Percentiles rank a stretch among this genome's conserved stretches.
These are phyloP conservation scores for Apostasia shenzhenica DNA, from an alignment of 106 monocot genomes.

Conservation along the genomic window DNA sequence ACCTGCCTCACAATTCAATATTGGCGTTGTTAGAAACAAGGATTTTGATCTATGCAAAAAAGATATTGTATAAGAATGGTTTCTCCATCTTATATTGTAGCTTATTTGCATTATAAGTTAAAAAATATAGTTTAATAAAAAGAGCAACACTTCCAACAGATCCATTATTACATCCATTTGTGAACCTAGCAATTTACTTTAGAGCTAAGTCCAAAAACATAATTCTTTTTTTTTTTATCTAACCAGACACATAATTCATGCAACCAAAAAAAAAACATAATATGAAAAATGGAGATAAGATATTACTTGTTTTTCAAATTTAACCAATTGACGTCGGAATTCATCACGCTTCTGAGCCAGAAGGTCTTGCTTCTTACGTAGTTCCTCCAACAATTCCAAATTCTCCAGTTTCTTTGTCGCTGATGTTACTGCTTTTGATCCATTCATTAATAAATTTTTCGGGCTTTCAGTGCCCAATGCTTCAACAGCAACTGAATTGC, in stretches of 20 bases:
- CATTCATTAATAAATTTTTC: constrained; percentile 26
- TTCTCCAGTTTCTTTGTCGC: constrained; percentile 46
- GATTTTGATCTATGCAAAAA: no score
- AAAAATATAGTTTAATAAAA: not conserved
- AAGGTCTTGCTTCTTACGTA: constrained; percentile 86
- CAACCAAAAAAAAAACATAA: not conserved
- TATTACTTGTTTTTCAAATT: constrained; percentile 78
- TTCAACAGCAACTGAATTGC: constrained; percentile 20
- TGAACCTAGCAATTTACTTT: not conserved
- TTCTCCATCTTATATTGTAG: no score
- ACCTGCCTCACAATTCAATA: no score
- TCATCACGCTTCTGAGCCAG: constrained; percentile 78
- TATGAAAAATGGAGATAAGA: not conserved
- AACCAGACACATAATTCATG: not conserved
- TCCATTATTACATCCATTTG: not conserved
- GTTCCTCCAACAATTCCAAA: constrained; percentile 80
- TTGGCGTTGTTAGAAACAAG: no score
- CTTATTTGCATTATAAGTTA: no score
- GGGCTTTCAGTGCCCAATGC: constrained; percentile 3
- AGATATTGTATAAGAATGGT: no score
- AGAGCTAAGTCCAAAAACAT: not conserved
- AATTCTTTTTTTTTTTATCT: no score
- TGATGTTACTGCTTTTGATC: constrained; percentile 25
- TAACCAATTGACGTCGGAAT: constrained; percentile 69
- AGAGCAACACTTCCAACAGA: not conserved